Conservation (phyloP, 257 asterid genomes). For the Lycium ferocissimum region DNA sequence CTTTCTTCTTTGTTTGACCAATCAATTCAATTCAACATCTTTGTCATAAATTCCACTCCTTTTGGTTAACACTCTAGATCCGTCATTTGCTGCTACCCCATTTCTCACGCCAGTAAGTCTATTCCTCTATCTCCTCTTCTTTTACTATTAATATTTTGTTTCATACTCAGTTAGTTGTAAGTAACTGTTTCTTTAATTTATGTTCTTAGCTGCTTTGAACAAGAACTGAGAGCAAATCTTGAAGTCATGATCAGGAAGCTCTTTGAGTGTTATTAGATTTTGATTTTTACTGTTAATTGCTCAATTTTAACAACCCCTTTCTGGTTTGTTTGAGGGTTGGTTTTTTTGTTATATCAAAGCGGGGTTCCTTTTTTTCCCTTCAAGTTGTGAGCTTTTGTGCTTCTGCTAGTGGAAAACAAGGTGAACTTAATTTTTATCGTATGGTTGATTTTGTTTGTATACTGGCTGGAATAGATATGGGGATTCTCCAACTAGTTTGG, state of each 20-base stretch:
- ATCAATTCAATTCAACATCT: background rate
- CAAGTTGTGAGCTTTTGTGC: background rate
- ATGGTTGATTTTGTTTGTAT: background rate
- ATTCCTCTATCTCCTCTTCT: background rate
- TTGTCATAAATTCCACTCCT: background rate
- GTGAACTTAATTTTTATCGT: background rate
- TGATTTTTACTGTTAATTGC: background rate
- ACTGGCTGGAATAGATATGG: background rate
- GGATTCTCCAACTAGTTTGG: no score
- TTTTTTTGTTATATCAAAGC: background rate
- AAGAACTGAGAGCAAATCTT: background rate
- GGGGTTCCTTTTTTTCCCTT: background rate
- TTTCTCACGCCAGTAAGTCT: background rate
- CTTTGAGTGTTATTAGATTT: background rate
- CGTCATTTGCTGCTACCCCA: background rate
- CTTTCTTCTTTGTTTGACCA: background rate
- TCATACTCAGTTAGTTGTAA: no score
- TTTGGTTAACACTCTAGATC: background rate
- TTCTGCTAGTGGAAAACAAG: background rate
- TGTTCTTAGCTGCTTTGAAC: background rate
- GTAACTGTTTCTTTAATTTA: background rate
- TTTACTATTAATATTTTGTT: no score
- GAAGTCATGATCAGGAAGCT: background rate
- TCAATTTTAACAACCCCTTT: background rate
- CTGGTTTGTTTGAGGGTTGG: background rate